phyloP scores from a whole-genome alignment of 164 flowering plant species.

The Berberis vulgaris region DNA sequence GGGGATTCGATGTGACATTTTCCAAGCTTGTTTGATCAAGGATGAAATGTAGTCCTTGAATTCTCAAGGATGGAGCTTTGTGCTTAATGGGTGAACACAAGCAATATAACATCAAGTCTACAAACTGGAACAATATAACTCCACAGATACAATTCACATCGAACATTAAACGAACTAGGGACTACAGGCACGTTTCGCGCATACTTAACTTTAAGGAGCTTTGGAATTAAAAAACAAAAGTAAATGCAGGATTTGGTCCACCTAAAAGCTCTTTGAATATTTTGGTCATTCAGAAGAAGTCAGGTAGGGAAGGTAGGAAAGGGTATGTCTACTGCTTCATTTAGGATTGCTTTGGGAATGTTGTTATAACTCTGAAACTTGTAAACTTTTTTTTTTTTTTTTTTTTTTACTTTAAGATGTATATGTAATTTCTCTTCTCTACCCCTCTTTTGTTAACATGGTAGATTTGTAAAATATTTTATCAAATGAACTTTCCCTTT shows the following conservation, averaged over 20 bases:
- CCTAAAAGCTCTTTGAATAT: neutral
- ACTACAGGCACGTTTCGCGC: neutral
- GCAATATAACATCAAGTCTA: neutral
- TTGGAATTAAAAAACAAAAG: neutral
- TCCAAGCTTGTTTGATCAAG: no score
- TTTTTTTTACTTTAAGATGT: no score
- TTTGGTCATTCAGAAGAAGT: neutral
- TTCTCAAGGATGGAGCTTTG: neutral
- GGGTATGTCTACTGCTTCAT: neutral
- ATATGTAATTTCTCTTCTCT: no score
- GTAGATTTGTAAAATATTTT: no score
- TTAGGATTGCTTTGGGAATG: no score
- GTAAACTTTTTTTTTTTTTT: no score
- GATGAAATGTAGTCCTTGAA: no score
- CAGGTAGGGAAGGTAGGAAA: neutral
- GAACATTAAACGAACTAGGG: neutral
- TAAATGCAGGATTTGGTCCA: neutral
- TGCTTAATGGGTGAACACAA: neutral
- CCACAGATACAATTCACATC: neutral
- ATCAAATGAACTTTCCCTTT: no score
- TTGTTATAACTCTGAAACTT: no score
- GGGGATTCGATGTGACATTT: neutral
- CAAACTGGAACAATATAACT: neutral
- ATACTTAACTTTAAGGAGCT: no score
- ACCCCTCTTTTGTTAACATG: no score